These are phyloP conservation scores for Crithidia brevicula DNA, from an alignment of 208 protist genomes.

Conservation along the genomic window DNA sequence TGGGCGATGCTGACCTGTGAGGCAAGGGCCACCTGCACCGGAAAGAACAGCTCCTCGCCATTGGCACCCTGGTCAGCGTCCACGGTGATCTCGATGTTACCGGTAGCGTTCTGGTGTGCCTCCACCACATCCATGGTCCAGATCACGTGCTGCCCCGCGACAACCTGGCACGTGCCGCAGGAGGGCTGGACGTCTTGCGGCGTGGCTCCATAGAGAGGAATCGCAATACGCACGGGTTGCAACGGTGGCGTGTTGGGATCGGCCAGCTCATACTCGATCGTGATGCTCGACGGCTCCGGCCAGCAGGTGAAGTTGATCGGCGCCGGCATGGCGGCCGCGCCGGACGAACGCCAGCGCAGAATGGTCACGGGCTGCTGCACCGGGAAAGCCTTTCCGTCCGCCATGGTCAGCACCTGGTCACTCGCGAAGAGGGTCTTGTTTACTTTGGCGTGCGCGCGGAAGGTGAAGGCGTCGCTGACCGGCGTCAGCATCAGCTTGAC, in stretches of 20 bases:
- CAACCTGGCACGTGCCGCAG: slow-evolving; percentile 43
- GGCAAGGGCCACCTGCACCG: slow-evolving; percentile 62
- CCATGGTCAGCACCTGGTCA: slow-evolving; percentile 80
- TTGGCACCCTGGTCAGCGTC: slow-evolving; percentile 23
- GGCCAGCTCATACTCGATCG: slow-evolving; percentile 84
- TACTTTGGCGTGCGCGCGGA: slow-evolving; percentile 86
- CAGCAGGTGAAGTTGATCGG: slow-evolving; percentile 86
- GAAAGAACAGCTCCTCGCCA: slow-evolving; percentile 72
- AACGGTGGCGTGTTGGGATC: slow-evolving; percentile 44
- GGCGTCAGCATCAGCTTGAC: slow-evolving; percentile 61
- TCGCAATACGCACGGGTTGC: slow-evolving; percentile 50
- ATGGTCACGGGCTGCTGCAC: slow-evolving; percentile 82
- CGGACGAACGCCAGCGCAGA: slow-evolving; percentile 68
- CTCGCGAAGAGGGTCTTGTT: slow-evolving; percentile 82
- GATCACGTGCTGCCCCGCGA: slow-evolving; percentile 37
- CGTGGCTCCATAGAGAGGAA: slow-evolving; percentile 64
- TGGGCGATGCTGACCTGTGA: slow-evolving; percentile 45
- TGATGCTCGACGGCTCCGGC: slow-evolving; percentile 68
- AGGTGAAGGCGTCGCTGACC: slow-evolving; percentile 69
- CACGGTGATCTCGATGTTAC: slow-evolving; percentile 76
- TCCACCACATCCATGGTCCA: slow-evolving; percentile 76
- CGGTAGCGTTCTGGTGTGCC: slow-evolving; percentile 44
- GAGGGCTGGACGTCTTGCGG: slow-evolving; percentile 47
- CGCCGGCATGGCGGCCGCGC: slow-evolving; percentile 23
- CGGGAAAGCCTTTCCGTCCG: slow-evolving; percentile 77